A percentile compares a stretch with the other conserved stretches of the same genome.
phyloP scores from a whole-genome alignment of 106 monocot genomes.

The Allium cepa region DNA sequence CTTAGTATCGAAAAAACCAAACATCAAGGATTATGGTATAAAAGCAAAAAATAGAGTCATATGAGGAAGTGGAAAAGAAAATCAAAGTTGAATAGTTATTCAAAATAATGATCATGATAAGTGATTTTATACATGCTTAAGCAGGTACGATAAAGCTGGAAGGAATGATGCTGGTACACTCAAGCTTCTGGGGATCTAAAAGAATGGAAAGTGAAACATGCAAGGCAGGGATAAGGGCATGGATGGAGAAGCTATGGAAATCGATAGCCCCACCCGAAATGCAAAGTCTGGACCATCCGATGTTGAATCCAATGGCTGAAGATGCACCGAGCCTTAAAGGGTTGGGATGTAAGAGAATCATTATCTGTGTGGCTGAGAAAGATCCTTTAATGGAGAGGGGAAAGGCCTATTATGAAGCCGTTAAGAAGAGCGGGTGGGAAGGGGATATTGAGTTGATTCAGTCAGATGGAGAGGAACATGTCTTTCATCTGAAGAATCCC shows the following conservation, averaged over 20 bases:
- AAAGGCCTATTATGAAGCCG: slow-evolving; percentile 11
- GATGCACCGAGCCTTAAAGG: slow-evolving; percentile 8
- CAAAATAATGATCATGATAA: no score
- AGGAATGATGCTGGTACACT: slow-evolving; percentile 9
- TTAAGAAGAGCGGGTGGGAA: slow-evolving; percentile 13
- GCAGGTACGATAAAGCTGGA: background rate
- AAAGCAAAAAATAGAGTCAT: no score
- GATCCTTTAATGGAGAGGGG: slow-evolving; percentile 15
- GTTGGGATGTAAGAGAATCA: slow-evolving; percentile 9
- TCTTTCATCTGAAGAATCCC: background rate
- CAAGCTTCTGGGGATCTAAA: slow-evolving; percentile 22
- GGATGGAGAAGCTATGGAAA: slow-evolving; percentile 12
- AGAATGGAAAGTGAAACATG: background rate
- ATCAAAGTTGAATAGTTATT: no score
- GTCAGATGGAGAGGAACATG: slow-evolving; percentile 1
- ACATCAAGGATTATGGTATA: no score
- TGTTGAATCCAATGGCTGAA: slow-evolving; percentile 11
- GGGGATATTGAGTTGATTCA: background rate
- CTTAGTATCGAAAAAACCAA: no score
- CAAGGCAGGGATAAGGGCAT: background rate
- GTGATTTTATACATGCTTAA: no score
- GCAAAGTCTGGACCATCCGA: slow-evolving; percentile 13
- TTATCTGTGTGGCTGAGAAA: slow-evolving; percentile 4
- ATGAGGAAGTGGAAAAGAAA: no score
- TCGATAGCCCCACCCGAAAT: background rate